These are phyloP conservation scores for Rubus parviflorus DNA, from an alignment of 306 rosid genomes.

Conservation along the genomic window DNA sequence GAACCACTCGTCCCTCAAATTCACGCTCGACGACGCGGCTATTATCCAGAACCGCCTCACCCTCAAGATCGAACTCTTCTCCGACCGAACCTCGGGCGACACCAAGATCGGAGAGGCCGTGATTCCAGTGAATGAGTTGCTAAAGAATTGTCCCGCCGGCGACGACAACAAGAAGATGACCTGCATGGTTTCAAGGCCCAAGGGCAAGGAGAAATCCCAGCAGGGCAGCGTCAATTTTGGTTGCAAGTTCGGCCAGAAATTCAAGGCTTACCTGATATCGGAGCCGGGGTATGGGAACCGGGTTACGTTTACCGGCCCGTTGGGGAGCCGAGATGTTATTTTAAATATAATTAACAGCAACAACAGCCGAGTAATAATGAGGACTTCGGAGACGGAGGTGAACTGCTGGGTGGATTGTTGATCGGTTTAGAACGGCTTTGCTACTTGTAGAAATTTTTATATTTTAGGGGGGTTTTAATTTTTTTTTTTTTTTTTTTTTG, in stretches of 20 bases:
- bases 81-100: slow-evolving; percentile 37
- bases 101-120: slow-evolving; percentile 40
- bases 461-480: no score
- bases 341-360: no score
- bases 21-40: slow-evolving; percentile 30
- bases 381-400: no score
- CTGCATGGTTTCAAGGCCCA: slow-evolving; percentile 29
- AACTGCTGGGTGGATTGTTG: no score
- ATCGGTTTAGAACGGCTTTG: no score
- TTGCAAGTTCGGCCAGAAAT: slow-evolving; percentile 44
- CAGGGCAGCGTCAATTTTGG: slow-evolving; percentile 38
- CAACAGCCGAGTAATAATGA: no score
- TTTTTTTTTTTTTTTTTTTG: no score
- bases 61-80: slow-evolving; percentile 39
- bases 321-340: no score
- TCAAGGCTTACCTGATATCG: slow-evolving; percentile 30
- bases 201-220: slow-evolving; percentile 24
- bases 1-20: slow-evolving; percentile 30
- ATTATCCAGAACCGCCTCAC: slow-evolving; percentile 35
- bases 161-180: slow-evolving; percentile 1
- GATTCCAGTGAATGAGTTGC: slow-evolving; percentile 39
- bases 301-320: no score
- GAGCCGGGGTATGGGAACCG: no score
- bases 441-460: no score
- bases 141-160: slow-evolving; percentile 24